Evolutionary conservation across 805 yeast species (phyloP).

Genomic region (Wickerhamomyces canadensis): DNA sequence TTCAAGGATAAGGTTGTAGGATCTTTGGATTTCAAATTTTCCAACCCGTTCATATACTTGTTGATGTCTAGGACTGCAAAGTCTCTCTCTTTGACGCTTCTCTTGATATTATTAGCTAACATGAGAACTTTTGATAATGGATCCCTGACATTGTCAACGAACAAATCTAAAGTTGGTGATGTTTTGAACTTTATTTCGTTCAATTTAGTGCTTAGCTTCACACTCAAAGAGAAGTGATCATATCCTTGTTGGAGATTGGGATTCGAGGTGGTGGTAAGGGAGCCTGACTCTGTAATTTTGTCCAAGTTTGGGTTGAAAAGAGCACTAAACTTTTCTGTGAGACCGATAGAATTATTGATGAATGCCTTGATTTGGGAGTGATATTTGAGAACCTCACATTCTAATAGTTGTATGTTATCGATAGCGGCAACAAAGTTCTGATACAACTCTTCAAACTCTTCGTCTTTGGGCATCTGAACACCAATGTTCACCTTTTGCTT

Average conservation of each 20-base stretch:
- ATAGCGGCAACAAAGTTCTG: constrained; percentile 3
- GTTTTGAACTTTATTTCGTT: constrained; percentile 3
- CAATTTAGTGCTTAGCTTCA: constrained; percentile 8
- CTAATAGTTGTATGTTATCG: constrained; percentile 6
- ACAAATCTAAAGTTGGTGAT: constrained; percentile 20
- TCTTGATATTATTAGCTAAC: constrained; percentile 24
- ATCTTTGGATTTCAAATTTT: constrained; percentile 21
- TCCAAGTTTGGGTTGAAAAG: constrained; percentile 10
- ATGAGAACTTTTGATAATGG: constrained; percentile 13
- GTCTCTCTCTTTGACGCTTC: constrained; percentile 26
- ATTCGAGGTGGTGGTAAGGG: background rate
- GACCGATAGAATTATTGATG: constrained; percentile 5
- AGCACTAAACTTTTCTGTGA: constrained; percentile 4
- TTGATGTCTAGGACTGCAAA: constrained; percentile 35
- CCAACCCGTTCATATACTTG: constrained; percentile 23
- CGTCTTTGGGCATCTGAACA: constrained; percentile 46
- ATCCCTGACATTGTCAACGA: constrained; percentile 20
- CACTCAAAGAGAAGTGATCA: background rate
- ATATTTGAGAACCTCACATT: constrained; percentile 10
- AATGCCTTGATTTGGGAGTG: constrained; percentile 3
- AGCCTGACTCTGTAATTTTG: background rate
- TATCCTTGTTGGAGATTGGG: background rate
- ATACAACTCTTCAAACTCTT: constrained; percentile 8
- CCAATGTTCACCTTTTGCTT: constrained; percentile 86
- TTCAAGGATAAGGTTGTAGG: constrained; percentile 29